Base-by-base conservation (phyloP, 805 yeast species). In the Candida peoriensis region DNA sequence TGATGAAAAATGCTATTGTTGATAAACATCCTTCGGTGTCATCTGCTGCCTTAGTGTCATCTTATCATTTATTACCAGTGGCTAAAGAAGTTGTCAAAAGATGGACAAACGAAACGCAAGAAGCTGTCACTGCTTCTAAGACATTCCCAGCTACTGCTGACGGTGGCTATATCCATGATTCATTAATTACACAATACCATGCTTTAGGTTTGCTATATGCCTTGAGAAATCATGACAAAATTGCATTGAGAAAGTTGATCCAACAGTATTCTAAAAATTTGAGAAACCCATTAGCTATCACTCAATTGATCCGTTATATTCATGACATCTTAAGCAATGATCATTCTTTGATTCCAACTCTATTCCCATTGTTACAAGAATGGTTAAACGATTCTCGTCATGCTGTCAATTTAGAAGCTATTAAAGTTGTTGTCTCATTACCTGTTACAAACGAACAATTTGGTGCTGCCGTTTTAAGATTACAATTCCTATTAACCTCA, bases 21-120 rank as follows among this genome's bases (percentile, higher is more conserved):
- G 96, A 87, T 64, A 78, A 72, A 51, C 84, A 89, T 55, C 95
- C 95, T 25, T 71, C 81, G 29, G 80, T 88, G 30, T 78, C 95
- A 4, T 82, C 95, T 5, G 97, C 98, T n/a, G 96, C 97, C 2
- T 70, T 93, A 47, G 84, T 86, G 33, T 79, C 94, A 17, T 81
- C 96, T 8, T 93, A 90, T 64, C 94, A 93, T 60, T 64, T 93
- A 50, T 68, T 89, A 47, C 95, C 95, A 3, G 79, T 85, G 38
- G 87, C 96, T 22, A 84, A 81, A 58, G 96, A 86, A 42, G 89
- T 93, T 22, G 95, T 93, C 24, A 83, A 86, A 53, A 77, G 97
- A 56, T 90, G 95, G 79, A 75, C 90, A 15, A 88, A 88, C 57
- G 98, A 93, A 68, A 80, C 94, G 12, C 89, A 84, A 61, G 97